These are phyloP conservation scores for Mycena citricolor DNA, from an alignment of 1,284 basidiomycete species.

Conservation along the genomic window DNA sequence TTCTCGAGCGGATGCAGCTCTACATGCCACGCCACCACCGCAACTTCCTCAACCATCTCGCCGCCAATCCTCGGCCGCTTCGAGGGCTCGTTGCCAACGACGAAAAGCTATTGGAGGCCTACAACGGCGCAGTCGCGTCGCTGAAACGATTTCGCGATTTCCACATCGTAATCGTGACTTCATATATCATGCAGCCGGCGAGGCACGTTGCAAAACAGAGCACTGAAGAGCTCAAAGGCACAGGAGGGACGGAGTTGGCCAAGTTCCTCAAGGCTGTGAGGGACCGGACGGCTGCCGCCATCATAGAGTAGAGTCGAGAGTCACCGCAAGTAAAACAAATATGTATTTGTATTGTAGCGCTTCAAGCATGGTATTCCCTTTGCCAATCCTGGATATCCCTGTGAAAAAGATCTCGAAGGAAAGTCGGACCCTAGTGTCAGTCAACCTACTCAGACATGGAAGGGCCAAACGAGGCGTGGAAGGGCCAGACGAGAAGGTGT, in stretches of 20 bases:
- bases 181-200: slow-evolving; percentile 82
- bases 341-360: too few species aligned
- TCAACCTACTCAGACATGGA: too few species aligned
- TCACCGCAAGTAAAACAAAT: too few species aligned
- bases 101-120: slow-evolving; percentile 52
- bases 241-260: slow-evolving; percentile 84
- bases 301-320: too few species aligned
- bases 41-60: slow-evolving; percentile 82
- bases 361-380: too few species aligned
- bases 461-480: too few species aligned
- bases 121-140: slow-evolving; percentile 72
- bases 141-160: slow-evolving; percentile 84
- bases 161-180: slow-evolving; percentile 83
- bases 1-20: slow-evolving; percentile 78
- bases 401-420: too few species aligned
- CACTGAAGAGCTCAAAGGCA: slow-evolving; percentile 59
- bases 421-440: too few species aligned
- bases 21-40: slow-evolving; percentile 95
- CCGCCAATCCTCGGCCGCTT: slow-evolving; percentile 57
- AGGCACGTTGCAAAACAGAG: slow-evolving; percentile 22
- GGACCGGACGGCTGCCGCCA: slow-evolving; percentile 64
- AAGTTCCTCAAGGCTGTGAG: slow-evolving; percentile 80
- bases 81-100: slow-evolving; percentile 47
- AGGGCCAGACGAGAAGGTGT: too few species aligned
- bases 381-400: too few species aligned